Base-by-base conservation (phyloP, 208 protist species). In the Acanthamoeba sp. region DNA sequence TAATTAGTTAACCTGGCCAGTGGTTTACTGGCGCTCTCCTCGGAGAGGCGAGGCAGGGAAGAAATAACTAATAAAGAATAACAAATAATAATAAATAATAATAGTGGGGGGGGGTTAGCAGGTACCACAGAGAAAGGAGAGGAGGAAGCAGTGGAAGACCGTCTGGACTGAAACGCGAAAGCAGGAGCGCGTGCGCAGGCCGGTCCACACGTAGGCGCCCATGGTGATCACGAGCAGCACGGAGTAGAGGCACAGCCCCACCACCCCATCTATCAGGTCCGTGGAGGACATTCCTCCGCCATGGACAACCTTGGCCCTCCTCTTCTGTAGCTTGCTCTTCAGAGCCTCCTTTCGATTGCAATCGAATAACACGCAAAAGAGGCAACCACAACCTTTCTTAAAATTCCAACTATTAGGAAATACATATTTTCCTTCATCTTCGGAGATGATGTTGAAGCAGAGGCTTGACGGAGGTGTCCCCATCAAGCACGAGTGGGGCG, bases 41-140 rank as follows among this genome's bases (percentile, higher is more conserved):
- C n/a, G n/a, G n/a, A n/a, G n/a, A n/a, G n/a, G n/a, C n/a, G n/a
- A n/a, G n/a, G n/a, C n/a, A n/a, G n/a, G n/a, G n/a, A n/a, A n/a
- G n/a, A n/a, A n/a, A n/a, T n/a, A n/a, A n/a, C 10, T 48, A 48
- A 14, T 48, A 48, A 48, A 48, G 10, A 48, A 59, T 24, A 22
- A 24, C 16, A 73, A 42, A 20, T 22, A 36, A 73, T 73, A 42
- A 73, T 29, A 73, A 38, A 42, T n/a, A 73, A 73, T 16, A 71
- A 71, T 6, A 22, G 48, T 20, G 55, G 55, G 55, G 55, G 55
- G 12, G 55, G 55, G 18, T 10, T 36, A 36, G 7, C 5, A 36
- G 34, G 34, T 73, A 73, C 64, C 64, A 40, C 64, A 73, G 18
- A 73, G 64, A 27, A 73, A 73, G 29, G 64, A 42, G 64, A 73